Evolutionary conservation across 306 rosid species (phyloP), one percentile per base, ranked within the genome.

Genomic region (Cicer pinnatifidum): DNA sequence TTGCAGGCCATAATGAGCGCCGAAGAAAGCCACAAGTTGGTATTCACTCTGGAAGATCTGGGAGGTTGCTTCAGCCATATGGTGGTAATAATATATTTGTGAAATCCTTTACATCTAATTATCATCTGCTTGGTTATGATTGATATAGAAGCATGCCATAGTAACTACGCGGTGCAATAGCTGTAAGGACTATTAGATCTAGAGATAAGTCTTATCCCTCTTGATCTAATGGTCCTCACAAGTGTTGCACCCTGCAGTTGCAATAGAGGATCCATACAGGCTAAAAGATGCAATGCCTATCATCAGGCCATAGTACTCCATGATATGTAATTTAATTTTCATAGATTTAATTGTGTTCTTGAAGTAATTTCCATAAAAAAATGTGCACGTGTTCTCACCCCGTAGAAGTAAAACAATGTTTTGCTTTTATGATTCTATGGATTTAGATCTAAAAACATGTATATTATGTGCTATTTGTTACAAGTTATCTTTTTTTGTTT

Each of bases 1-100:
- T 92, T 71, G 95, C 97, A 44, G 97, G 98, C 73, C 98, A 92
- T 60, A 92, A 92, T 1, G 97, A 93, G 71, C 97, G 97, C 16
- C 81, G 97, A 53, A 87, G 97, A 83, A 93, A 91, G 87, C 97
- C 96, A 66, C 98, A 89, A 83, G 73, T 82, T 4, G 89, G 87
- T 28, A 73, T 75, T 47, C 84, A 81, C 75, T 73, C 91, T 6
- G 84, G 86, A 80, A 91, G 87, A 79, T 52, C 85, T 2, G 90
- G 80, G 68, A 89, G 88, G 81, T 78, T 88, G 78, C 87, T 88
- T 77, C 97, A 85, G 63, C 79, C 92, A 75, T 89, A 77, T 75
- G 58, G 83, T 56, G 96, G 97, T 93, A 91, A 71, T 12, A 50
- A 45, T 16, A 35, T 17, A 37, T 65, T 46, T 78, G 23, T 45